Evolutionary conservation across 495 filamentous ascomycete species (phyloP).

Genomic region (Aspergillus campestris): DNA sequence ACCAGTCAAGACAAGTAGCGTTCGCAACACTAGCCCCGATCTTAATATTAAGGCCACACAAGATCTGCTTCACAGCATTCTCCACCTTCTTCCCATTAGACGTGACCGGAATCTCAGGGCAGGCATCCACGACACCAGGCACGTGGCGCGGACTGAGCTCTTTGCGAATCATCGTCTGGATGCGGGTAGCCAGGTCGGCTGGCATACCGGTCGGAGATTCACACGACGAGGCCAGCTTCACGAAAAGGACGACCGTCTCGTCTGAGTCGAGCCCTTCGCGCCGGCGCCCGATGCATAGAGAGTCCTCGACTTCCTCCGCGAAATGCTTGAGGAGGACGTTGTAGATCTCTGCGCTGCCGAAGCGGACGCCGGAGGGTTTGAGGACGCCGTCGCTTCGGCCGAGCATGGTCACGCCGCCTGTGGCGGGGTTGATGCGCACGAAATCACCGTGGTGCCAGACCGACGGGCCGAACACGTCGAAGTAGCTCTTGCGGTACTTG

Average conservation of each 20-base stretch:
- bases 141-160: slow-evolving; percentile 83
- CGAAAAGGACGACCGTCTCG: slow-evolving; percentile 79
- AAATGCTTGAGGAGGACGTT: slow-evolving; percentile 81
- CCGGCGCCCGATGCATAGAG: slow-evolving; percentile 72
- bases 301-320: slow-evolving; percentile 66
- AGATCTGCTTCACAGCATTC: slow-evolving; percentile 85
- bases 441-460: slow-evolving; percentile 98
- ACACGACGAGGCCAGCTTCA: slow-evolving; percentile 52
- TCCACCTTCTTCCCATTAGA: slow-evolving; percentile 94
- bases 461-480: slow-evolving; percentile 61
- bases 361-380: slow-evolving; percentile 80
- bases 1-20: slow-evolving; percentile 76
- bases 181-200: slow-evolving; percentile 42
- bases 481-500: slow-evolving; percentile 77
- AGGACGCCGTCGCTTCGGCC: slow-evolving; percentile 86
- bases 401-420: slow-evolving; percentile 75
- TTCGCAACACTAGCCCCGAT: slow-evolving; percentile 83
- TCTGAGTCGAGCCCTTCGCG: slow-evolving; percentile 61
- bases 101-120: slow-evolving; percentile 76
- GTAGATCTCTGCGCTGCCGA: slow-evolving; percentile 88
- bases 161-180: slow-evolving; percentile 56
- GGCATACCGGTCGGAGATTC: slow-evolving; percentile 14
- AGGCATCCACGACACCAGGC: slow-evolving; percentile 69
- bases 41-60: slow-evolving; percentile 79
- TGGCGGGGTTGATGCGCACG: slow-evolving; percentile 62